Evolutionary conservation across 768 basidiomycete genomes (phyloP).

Genomic region (Pisolithus orientalis): DNA sequence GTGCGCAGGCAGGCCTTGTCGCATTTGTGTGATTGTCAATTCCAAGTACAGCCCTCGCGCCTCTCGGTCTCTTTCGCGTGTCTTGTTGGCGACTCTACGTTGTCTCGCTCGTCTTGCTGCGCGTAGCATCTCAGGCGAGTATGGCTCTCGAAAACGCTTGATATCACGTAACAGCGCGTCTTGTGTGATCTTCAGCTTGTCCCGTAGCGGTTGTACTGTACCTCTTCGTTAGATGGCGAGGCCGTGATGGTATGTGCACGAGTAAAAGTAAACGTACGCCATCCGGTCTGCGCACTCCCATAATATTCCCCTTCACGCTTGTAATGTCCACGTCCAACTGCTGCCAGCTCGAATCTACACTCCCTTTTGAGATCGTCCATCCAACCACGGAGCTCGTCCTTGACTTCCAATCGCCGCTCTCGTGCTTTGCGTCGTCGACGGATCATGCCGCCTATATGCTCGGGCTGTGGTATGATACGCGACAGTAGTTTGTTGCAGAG

Average conservation of each 20-base stretch:
- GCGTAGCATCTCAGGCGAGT: conserved; percentile 42
- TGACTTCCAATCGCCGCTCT: conserved; percentile 38
- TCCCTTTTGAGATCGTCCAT: conserved; percentile 32
- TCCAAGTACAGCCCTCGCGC: conserved; percentile 54
- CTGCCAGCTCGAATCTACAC: conserved; percentile 31
- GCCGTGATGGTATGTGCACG: background rate
- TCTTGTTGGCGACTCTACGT: conserved; percentile 60
- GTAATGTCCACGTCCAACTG: conserved; percentile 1
- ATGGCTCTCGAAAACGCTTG: conserved; percentile 36
- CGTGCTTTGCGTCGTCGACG: conserved; percentile 36
- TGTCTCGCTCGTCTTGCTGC: conserved; percentile 50
- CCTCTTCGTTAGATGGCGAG: background rate
- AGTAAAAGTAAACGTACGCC: background rate
- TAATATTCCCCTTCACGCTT: conserved; percentile 24
- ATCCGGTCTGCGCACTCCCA: conserved; percentile 3
- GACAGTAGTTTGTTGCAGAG: conserved; percentile 67
- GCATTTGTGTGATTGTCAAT: conserved; percentile 40
- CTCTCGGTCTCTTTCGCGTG: conserved; percentile 54
- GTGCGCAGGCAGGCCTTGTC: conserved; percentile 60
- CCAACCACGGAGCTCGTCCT: conserved; percentile 27
- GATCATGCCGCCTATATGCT: conserved; percentile 67
- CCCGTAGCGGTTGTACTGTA: conserved; percentile 34
- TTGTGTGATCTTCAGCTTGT: conserved; percentile 26
- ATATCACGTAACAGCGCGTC: conserved; percentile 34
- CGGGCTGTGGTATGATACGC: conserved; percentile 74